Evolutionary conservation across 2,329 filamentous ascomycete species (phyloP).

Genomic region (Cyphellophora europaea): DNA sequence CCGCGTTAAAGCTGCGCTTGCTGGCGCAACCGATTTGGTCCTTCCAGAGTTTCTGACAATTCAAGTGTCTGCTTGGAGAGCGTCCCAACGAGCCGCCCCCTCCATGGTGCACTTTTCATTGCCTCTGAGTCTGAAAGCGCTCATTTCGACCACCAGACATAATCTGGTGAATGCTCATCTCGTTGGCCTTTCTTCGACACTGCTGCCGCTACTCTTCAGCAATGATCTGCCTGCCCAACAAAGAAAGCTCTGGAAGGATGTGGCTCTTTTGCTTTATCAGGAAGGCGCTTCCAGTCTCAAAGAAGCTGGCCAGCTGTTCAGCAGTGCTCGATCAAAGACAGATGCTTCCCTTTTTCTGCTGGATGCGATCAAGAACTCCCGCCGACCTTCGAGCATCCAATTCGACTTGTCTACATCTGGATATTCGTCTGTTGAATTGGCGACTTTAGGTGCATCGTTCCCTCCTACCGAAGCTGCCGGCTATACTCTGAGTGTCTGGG

Average conservation of each 20-base stretch:
- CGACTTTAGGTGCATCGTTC: slow-evolving; percentile 75
- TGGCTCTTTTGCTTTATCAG: slow-evolving; percentile 60
- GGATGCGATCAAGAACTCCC: slow-evolving; percentile 63
- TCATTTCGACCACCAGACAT: slow-evolving; percentile 53
- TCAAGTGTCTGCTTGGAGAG: slow-evolving; percentile 16
- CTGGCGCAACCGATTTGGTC: slow-evolving; percentile 12
- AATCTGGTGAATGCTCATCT: slow-evolving; percentile 65
- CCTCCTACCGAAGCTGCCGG: slow-evolving; percentile 70
- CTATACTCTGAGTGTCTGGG: slow-evolving; percentile 86
- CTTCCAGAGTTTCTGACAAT: slow-evolving; percentile 19
- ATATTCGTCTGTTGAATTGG: slow-evolving; percentile 80
- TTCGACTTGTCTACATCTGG: slow-evolving; percentile 87
- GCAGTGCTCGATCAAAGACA: slow-evolving; percentile 42
- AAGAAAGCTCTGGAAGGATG: slow-evolving; percentile 49
- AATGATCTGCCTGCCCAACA: slow-evolving; percentile 47
- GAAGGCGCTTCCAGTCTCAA: slow-evolving; percentile 73
- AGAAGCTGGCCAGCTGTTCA: slow-evolving; percentile 69
- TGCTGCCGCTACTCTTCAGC: slow-evolving; percentile 55
- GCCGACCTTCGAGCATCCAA: slow-evolving; percentile 75
- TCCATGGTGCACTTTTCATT: slow-evolving; percentile 41
- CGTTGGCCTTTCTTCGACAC: slow-evolving; percentile 59
- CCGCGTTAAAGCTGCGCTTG: slow-evolving; percentile 11
- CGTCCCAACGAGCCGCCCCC: neutral
- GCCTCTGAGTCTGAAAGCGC: slow-evolving; percentile 52
- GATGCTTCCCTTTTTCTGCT: slow-evolving; percentile 60